phyloP scores from a whole-genome alignment of 2,329 filamentous ascomycete genomes.

The Simplicillium aogashimaense region DNA sequence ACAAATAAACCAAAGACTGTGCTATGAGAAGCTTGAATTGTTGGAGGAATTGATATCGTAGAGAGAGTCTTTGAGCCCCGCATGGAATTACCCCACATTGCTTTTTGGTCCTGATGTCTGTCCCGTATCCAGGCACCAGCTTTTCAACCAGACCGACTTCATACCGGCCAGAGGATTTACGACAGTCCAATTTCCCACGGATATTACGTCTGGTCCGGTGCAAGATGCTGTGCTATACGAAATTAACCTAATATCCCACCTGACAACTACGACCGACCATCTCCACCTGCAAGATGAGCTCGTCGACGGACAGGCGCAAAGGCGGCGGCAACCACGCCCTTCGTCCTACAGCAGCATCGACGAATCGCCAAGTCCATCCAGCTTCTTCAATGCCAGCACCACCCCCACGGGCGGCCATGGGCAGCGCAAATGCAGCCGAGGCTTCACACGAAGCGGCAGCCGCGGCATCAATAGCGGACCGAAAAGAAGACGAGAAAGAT shows the following conservation, averaged over 20 bases:
- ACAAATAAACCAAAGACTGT: too few species aligned
- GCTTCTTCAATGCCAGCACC: conserved; percentile 17
- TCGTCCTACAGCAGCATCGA: conserved; percentile 15
- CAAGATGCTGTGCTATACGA: neutral
- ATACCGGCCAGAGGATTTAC: too few species aligned
- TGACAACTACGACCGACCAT: neutral
- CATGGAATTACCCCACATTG: too few species aligned
- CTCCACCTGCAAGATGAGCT: conserved; percentile 20
- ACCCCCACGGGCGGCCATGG: conserved; percentile 19
- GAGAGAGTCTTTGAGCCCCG: too few species aligned
- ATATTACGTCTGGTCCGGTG: too few species aligned
- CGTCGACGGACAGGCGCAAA: conserved; percentile 34
- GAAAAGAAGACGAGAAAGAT: conserved; percentile 18
- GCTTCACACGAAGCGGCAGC: conserved; percentile 15
- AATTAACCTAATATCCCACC: neutral
- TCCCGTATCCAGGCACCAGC: too few species aligned
- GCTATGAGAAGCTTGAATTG: too few species aligned
- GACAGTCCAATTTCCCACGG: too few species aligned
- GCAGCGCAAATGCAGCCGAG: conserved; percentile 11
- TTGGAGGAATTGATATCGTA: too few species aligned
- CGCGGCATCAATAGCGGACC: conserved; percentile 24
- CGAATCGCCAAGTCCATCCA: conserved; percentile 17
- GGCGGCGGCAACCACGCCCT: conserved; percentile 15
- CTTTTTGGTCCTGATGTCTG: too few species aligned
- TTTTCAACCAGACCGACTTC: too few species aligned